Conservation (phyloP, 257 asterid species). For the Nicotiana tomentosiformis region DNA sequence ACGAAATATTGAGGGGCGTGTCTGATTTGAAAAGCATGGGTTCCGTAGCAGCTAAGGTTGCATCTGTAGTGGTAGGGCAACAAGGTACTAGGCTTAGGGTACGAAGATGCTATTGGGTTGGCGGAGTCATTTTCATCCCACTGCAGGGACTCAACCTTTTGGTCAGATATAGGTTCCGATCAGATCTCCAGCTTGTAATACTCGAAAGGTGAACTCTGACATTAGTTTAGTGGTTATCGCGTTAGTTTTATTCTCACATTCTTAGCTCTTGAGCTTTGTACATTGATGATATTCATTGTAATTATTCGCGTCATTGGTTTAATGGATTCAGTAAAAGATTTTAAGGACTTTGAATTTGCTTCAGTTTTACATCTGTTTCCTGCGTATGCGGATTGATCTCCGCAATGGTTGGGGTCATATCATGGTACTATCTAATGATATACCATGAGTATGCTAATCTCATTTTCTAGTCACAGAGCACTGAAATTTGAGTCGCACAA, state of each 20-base stretch:
- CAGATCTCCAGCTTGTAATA: constrained; percentile 70
- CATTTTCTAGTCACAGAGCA: too few relatives aligned
- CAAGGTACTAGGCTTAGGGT: constrained; percentile 90
- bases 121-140: constrained; percentile 52
- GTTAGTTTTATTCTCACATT: background rate
- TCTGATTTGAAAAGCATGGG: constrained; percentile 78
- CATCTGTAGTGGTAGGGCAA: constrained; percentile 82
- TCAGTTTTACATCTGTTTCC: background rate
- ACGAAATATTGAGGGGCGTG: constrained; percentile 55
- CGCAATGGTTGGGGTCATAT: too few relatives aligned
- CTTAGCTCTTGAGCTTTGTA: constrained; percentile 17
- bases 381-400: background rate
- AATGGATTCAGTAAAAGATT: background rate
- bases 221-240: background rate
- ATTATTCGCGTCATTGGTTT: constrained; percentile 8
- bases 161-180: constrained; percentile 74
- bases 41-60: constrained; percentile 78
- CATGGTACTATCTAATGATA: too few relatives aligned
- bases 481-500: too few relatives aligned
- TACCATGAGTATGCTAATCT: too few relatives aligned
- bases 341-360: background rate
- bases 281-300: constrained; percentile 19
- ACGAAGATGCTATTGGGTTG: constrained; percentile 54
- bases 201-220: background rate
- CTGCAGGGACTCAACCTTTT: constrained; percentile 32